Conservation (phyloP, 2,329 filamentous ascomycete genomes). For the Fusarium falciforme region DNA sequence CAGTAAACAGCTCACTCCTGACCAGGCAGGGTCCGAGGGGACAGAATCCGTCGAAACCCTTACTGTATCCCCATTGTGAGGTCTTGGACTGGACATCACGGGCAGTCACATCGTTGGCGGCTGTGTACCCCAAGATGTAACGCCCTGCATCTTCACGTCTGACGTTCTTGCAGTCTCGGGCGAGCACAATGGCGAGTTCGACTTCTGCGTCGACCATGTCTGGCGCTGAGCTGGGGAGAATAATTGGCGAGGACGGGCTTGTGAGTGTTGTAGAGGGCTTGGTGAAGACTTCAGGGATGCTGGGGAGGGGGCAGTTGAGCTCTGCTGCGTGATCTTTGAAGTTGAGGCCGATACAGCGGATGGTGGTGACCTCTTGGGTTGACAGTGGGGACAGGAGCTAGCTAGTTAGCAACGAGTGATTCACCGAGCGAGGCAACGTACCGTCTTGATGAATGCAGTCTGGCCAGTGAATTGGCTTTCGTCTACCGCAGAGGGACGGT, state of each 20-base stretch:
- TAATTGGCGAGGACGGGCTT: not conserved
- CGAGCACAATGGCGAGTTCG: not conserved
- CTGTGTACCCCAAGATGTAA: not conserved
- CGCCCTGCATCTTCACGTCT: not conserved
- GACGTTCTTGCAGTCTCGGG: not conserved
- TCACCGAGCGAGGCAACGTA: not conserved
- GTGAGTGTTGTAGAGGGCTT: not conserved
- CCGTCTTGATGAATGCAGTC: not conserved
- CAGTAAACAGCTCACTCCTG: not conserved
- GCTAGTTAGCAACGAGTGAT: not conserved
- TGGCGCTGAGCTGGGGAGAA: not conserved
- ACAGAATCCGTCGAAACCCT: not conserved
- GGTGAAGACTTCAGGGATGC: not conserved
- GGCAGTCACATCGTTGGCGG: not conserved
- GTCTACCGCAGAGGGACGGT: not conserved
- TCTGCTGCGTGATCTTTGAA: not conserved
- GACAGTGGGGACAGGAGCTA: not conserved
- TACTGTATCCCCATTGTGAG: not conserved
- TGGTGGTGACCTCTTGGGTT: not conserved
- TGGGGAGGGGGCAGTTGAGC: not conserved
- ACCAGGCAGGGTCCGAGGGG: not conserved
- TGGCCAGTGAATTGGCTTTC: not conserved
- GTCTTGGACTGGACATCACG: not conserved
- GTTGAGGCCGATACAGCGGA: not conserved
- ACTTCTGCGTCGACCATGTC: not conserved